Conservation (phyloP, 352 stramenopile genomes). For the Globisporangium middletonii region DNA sequence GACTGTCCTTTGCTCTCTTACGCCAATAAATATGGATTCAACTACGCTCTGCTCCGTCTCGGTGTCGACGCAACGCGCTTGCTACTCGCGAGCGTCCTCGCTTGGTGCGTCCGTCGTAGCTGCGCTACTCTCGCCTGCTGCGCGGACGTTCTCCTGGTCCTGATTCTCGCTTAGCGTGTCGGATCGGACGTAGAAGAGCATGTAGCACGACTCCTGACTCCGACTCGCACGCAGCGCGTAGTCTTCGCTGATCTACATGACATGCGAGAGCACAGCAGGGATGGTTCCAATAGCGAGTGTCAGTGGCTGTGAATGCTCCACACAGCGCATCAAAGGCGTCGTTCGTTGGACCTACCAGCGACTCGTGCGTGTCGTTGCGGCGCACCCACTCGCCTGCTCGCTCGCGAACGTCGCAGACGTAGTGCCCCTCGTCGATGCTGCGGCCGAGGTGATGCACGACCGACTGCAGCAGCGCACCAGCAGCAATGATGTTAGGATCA, state of each 20-base stretch:
- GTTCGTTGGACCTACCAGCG: constrained; percentile 35
- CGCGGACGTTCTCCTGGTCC: constrained; percentile 67
- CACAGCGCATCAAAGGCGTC: no score
- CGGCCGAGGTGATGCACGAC: constrained; percentile 79
- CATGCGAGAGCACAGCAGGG: background rate
- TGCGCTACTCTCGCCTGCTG: constrained; percentile 12
- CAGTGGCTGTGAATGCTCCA: background rate
- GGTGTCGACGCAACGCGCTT: constrained; percentile 19
- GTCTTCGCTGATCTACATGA: constrained; percentile 62
- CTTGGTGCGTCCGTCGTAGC: background rate
- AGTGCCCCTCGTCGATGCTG: constrained; percentile 80
- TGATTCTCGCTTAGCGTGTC: constrained; percentile 13
- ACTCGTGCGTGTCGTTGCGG: constrained; percentile 81
- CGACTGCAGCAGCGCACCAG: constrained; percentile 36
- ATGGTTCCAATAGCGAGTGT: background rate
- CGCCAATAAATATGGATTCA: constrained; percentile 11
- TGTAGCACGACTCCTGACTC: constrained; percentile 84
- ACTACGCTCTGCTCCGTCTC: constrained; percentile 7
- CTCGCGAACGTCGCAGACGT: constrained; percentile 73
- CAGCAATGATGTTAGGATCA: constrained; percentile 5
- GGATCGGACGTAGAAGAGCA: constrained; percentile 79
- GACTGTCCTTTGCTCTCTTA: constrained; percentile 2
- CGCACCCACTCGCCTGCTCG: constrained; percentile 48
- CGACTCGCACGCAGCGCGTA: constrained; percentile 65
- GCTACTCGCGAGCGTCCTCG: background rate